Conservation (phyloP, 805 yeast species). For the Cyberlindnera veronae region DNA sequence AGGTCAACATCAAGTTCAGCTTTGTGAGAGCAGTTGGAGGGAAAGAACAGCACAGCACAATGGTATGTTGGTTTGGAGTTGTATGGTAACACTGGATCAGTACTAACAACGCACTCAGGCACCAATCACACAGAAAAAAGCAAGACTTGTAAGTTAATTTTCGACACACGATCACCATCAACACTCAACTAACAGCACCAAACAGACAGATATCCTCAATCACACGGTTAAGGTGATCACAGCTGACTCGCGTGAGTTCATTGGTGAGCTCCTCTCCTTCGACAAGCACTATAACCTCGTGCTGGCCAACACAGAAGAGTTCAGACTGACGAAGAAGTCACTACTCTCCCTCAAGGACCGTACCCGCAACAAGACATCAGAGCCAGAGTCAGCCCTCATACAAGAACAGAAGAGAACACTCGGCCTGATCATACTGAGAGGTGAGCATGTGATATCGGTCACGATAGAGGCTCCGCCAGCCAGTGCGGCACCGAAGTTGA, state of each 20-base stretch:
- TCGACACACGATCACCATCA: background rate
- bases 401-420: conserved; percentile 69
- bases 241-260: conserved; percentile 70
- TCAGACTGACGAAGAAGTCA: conserved; percentile 66
- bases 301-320: conserved; percentile 79
- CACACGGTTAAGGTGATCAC: conserved; percentile 71
- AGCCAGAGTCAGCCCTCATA: conserved; percentile 33
- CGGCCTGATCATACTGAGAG: conserved; percentile 82
- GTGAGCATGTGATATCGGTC: conserved; percentile 74
- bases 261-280: conserved; percentile 82
- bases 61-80: background rate
- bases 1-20: too few species aligned
- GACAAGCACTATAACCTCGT: conserved; percentile 89
- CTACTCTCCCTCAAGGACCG: conserved; percentile 33
- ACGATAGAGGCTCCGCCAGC: conserved; percentile 32
- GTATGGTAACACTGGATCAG: too few species aligned
- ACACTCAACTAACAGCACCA: conserved; percentile 6
- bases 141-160: conserved; percentile 40
- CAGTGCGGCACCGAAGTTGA: conserved; percentile 21
- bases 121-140: conserved; percentile 35
- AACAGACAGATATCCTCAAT: conserved; percentile 58
- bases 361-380: conserved; percentile 30
- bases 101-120: conserved; percentile 16
- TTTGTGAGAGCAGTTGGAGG: background rate
- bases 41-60: background rate